phyloP scores from a whole-genome alignment of 768 basidiomycete species.

The Mycena amicta region DNA sequence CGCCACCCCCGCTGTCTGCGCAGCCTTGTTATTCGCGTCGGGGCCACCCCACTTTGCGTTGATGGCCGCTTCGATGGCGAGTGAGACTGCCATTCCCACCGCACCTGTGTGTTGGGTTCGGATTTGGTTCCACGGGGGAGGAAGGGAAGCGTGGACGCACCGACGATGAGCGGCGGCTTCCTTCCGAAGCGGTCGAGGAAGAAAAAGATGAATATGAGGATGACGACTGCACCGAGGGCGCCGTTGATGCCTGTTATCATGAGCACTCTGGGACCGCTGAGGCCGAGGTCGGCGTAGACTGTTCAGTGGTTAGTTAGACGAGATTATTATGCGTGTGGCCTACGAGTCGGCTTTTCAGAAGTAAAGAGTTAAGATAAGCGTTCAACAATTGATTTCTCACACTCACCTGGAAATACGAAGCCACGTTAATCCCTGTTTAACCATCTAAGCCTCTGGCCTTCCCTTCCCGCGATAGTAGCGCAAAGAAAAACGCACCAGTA shows the following conservation, averaged over 20 bases:
- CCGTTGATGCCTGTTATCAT: slow-evolving; percentile 53
- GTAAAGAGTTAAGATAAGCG: no score
- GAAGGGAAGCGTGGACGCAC: not conserved
- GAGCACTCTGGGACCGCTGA: slow-evolving; percentile 52
- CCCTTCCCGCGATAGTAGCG: not conserved
- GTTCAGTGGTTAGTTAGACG: slow-evolving; percentile 41
- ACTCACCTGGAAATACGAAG: slow-evolving; percentile 40
- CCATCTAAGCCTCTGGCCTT: not conserved
- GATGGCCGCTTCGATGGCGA: slow-evolving; percentile 52
- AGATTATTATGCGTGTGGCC: not conserved
- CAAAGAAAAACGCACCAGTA: slow-evolving; percentile 20
- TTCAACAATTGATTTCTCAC: no score
- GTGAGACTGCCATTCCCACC: slow-evolving; percentile 44
- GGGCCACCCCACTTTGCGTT: slow-evolving; percentile 60
- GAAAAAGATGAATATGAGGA: slow-evolving; percentile 35
- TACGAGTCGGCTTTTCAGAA: slow-evolving; percentile 9
- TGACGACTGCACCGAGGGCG: slow-evolving; percentile 53
- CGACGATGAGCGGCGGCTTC: slow-evolving; percentile 46
- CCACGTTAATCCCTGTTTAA: slow-evolving; percentile 51
- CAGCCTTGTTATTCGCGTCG: slow-evolving; percentile 51
- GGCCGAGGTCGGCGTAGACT: slow-evolving; percentile 54
- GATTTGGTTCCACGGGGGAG: no score
- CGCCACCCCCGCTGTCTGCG: slow-evolving; percentile 44
- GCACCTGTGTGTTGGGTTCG: no score
- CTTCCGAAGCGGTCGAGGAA: slow-evolving; percentile 46